Evolutionary conservation across 768 basidiomycete species (phyloP).

Genomic region (Chlorophyllum brunneum): DNA sequence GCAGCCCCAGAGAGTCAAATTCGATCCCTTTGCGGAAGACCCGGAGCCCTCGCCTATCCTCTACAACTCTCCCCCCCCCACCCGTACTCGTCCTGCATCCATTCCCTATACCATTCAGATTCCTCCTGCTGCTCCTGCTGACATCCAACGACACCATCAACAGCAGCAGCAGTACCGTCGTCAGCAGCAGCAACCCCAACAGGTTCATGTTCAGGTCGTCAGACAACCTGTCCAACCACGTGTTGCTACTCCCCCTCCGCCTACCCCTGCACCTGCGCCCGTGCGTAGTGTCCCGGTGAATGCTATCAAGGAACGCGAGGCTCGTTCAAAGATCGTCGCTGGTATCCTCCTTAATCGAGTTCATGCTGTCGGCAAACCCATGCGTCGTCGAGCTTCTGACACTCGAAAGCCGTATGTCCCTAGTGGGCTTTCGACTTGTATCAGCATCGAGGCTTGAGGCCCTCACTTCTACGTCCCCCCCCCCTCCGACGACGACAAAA

Average conservation of each 20-base stretch:
- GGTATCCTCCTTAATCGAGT: constrained; percentile 54
- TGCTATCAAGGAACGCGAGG: constrained; percentile 29
- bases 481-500: too few species aligned
- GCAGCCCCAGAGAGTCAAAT: constrained; percentile 21
- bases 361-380: constrained; percentile 47
- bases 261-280: neutral
- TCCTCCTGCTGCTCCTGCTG: constrained; percentile 20
- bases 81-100: neutral
- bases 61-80: constrained; percentile 1
- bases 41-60: constrained; percentile 12
- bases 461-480: too few species aligned
- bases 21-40: constrained; percentile 35
- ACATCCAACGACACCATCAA: constrained; percentile 18
- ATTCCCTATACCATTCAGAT: constrained; percentile 25
- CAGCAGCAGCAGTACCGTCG: constrained; percentile 3
- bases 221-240: constrained; percentile 4
- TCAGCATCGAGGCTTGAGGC: constrained; percentile 11
- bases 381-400: constrained; percentile 30
- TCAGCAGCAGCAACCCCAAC: constrained; percentile 3
- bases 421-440: constrained; percentile 12
- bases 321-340: constrained; percentile 44
- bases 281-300: too few species aligned
- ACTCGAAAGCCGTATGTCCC: constrained; percentile 24
- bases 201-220: too few species aligned
- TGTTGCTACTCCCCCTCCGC: constrained; percentile 8